Conservation (phyloP, 257 asterid species). For the Mitragyna speciosa region DNA sequence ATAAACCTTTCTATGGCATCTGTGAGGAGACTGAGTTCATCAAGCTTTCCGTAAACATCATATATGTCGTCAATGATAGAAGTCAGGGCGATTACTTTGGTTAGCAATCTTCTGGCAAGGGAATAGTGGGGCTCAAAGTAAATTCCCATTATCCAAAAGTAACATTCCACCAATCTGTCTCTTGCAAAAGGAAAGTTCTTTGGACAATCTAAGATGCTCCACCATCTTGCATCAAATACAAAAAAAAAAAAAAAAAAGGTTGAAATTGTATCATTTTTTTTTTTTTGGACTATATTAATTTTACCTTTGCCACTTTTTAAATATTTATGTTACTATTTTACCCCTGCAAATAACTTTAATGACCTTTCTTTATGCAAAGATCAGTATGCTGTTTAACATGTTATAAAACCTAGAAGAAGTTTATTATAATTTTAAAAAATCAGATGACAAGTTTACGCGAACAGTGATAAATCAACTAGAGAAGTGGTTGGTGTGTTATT, state of each 20-base stretch:
- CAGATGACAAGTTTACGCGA: too few species aligned
- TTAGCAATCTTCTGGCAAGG: constrained; percentile 14
- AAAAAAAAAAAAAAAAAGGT: background rate
- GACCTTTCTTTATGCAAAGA: too few species aligned
- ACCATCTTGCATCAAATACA: constrained; percentile 29
- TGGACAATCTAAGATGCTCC: constrained; percentile 28
- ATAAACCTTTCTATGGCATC: constrained; percentile 27
- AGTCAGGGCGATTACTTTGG: constrained; percentile 18
- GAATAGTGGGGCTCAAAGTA: constrained; percentile 34
- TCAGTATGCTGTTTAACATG: too few species aligned
- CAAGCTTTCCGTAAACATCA: constrained; percentile 25
- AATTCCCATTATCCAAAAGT: constrained; percentile 29
- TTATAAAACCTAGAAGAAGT: too few species aligned
- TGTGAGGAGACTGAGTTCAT: constrained; percentile 28
- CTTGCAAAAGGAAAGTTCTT: constrained; percentile 28
- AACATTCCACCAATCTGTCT: constrained; percentile 42
- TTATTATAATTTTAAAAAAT: too few species aligned
- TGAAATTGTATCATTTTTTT: background rate
- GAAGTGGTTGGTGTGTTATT: too few species aligned
- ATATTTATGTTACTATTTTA: too few species aligned
- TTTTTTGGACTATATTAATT: background rate
- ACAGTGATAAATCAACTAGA: too few species aligned
- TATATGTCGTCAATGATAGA: constrained; percentile 28
- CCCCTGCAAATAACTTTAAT: too few species aligned
- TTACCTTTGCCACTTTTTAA: too few species aligned